Evolutionary conservation across 306 rosid species (phyloP), one percentile per base, ranked within the genome.

Genomic region (Glycine latifolia): DNA sequence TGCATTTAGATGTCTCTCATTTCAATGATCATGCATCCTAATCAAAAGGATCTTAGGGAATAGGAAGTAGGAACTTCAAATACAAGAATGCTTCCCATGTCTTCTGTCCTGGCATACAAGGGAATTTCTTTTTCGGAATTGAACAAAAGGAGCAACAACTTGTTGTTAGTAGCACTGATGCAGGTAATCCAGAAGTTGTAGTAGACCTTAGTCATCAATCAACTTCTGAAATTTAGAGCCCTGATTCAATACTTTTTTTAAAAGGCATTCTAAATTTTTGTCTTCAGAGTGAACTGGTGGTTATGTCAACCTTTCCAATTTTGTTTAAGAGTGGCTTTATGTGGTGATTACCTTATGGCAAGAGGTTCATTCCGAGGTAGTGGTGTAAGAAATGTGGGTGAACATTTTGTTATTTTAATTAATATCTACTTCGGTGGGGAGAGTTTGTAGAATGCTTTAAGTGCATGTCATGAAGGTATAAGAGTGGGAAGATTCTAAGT

Each of bases 41-140:
- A 86, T 84, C 69, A 41, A 65, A 82, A 60, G 71, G 89, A 85
- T 73, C 20, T 33, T 6, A 49, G 13, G 53, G 17, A 71, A 65
- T 81, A 85, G 31, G 89, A 83, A 50, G 69, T 43, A 17, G 91
- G 67, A 78, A 79, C 85, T 59, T 79, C 89, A 11, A 89, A 82
- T 62, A 59, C 89, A 61, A 85, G 71, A 54, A 77, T 77, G 85
- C 49, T 70, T 70, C 35, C 91, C 3, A 17, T 20, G 65, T 60
- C 90, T 37, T 8, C 72, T 14, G 69, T 59, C 85, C 89, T 1
- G 81, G 80, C 59, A 20, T 78, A n/a, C 84, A 77, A 72, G 91
- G 50, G 48, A 75, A 85, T 46, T 79, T 86, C 13, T 10, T 60
- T 60, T 77, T 20, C 62, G 89, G 73, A 46, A 20, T 72, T 13